Evolutionary conservation across 1,139 yeast species (phyloP).

Genomic region (Meyerozyma smithsonii): DNA sequence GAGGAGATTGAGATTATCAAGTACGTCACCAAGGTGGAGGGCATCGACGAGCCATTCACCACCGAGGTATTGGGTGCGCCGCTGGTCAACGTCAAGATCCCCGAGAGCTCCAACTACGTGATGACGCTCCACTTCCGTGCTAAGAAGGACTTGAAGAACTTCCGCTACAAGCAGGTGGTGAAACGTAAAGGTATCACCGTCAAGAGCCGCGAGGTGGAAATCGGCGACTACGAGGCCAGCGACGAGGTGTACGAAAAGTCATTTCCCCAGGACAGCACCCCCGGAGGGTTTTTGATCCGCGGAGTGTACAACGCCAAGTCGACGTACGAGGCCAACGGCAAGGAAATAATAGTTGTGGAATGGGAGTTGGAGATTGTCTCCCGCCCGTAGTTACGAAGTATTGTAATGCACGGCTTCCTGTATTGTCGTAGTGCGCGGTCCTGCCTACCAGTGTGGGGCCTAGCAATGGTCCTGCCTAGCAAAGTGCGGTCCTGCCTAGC

Average conservation of each 20-base stretch:
- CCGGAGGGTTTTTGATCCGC: slow-evolving; percentile 39
- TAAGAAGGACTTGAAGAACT: slow-evolving; percentile 25
- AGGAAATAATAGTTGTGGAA: slow-evolving; percentile 22
- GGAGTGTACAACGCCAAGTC: slow-evolving; percentile 32
- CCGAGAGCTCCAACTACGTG: slow-evolving; percentile 35
- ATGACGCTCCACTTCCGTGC: slow-evolving; percentile 34
- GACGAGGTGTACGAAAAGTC: slow-evolving; percentile 24
- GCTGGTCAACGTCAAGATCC: slow-evolving; percentile 27
- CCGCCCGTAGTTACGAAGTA: slow-evolving; percentile 15
- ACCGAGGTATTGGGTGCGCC: slow-evolving; percentile 30
- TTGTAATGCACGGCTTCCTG: neutral
- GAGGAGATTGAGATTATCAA: slow-evolving; percentile 17
- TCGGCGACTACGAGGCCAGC: slow-evolving; percentile 30
- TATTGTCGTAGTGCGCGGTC: too few species aligned
- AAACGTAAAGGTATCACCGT: slow-evolving; percentile 36
- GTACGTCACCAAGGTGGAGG: slow-evolving; percentile 30
- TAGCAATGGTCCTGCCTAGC: too few species aligned
- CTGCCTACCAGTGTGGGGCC: neutral
- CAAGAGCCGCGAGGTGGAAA: slow-evolving; percentile 25
- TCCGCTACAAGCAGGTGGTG: slow-evolving; percentile 34
- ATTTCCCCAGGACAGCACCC: slow-evolving; percentile 36
- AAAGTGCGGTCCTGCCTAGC: too few species aligned
- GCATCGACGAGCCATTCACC: slow-evolving; percentile 18
- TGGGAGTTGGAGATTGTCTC: slow-evolving; percentile 32
- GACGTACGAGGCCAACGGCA: slow-evolving; percentile 31